Evolutionary conservation across 2,329 filamentous ascomycete genomes (phyloP).

Genomic region (Zasmidium angulare): DNA sequence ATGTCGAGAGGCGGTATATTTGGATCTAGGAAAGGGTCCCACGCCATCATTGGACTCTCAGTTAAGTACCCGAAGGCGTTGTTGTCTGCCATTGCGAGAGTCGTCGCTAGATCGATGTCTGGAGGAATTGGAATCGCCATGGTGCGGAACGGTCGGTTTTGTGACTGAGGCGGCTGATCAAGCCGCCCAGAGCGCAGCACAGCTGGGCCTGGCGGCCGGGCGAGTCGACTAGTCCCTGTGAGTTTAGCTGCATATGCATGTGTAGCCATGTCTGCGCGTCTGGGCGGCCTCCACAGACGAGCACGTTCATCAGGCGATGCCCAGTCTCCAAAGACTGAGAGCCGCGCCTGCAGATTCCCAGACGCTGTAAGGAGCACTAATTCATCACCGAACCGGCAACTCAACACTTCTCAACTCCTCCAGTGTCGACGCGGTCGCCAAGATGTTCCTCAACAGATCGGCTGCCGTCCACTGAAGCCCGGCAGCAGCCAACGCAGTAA

Average conservation of each 20-base stretch:
- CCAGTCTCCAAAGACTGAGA: not conserved
- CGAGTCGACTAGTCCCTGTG: not conserved
- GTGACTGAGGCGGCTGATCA: not conserved
- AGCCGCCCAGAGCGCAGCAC: not conserved
- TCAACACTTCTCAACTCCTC: slow-evolving; percentile 6
- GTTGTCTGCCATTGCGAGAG: not conserved
- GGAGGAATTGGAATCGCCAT: not conserved
- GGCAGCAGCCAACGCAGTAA: slow-evolving; percentile 46
- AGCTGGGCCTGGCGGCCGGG: not conserved
- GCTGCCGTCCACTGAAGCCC: slow-evolving; percentile 47
- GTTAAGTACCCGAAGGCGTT: not conserved
- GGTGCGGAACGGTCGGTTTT: not conserved
- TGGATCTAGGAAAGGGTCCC: not conserved
- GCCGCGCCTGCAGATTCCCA: no score
- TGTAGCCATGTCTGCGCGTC: not conserved
- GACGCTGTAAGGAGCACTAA: no score
- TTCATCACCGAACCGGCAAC: not conserved
- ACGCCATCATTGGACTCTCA: not conserved
- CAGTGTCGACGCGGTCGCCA: slow-evolving; percentile 22
- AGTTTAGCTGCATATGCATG: not conserved
- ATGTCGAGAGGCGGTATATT: not conserved
- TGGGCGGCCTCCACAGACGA: not conserved
- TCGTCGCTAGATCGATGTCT: not conserved
- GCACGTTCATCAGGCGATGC: not conserved
- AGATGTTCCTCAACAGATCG: slow-evolving; percentile 39